Conservation (phyloP, 2,329 filamentous ascomycete species). For the Colletotrichum sp. region DNA sequence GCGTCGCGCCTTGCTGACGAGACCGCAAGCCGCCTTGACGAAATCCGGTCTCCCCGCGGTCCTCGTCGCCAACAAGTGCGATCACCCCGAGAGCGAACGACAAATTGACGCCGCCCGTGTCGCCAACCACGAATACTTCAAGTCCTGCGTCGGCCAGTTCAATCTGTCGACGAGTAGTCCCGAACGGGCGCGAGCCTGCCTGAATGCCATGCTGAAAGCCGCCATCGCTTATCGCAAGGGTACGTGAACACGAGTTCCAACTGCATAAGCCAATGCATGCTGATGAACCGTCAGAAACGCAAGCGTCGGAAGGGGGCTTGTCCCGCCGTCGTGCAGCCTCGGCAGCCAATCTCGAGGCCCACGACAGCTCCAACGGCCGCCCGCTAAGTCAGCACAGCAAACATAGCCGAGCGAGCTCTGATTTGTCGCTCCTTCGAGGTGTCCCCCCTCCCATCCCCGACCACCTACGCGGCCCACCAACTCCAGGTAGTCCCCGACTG, state of each 20-base stretch:
- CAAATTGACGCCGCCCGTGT: constrained; percentile 74
- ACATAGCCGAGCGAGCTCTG: constrained; percentile 74
- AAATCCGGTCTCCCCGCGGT: constrained; percentile 77
- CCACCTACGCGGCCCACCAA: constrained; percentile 34
- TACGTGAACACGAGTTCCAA: constrained; percentile 47
- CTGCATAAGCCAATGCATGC: constrained; percentile 1
- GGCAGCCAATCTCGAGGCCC: constrained; percentile 64
- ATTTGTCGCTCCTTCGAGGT: constrained; percentile 65
- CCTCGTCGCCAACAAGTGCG: constrained; percentile 90
- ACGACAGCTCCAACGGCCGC: constrained; percentile 53
- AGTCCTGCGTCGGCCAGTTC: constrained; percentile 74
- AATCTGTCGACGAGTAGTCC: constrained; percentile 74
- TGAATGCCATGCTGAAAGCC: constrained; percentile 76
- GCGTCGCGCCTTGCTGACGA: constrained; percentile 24
- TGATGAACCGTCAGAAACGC: constrained; percentile 18
- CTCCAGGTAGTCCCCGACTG: constrained; percentile 45
- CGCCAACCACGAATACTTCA: constrained; percentile 65
- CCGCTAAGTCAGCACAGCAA: constrained; percentile 67
- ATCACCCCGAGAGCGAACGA: constrained; percentile 72
- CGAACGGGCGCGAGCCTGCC: constrained; percentile 75
- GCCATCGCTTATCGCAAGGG: constrained; percentile 73
- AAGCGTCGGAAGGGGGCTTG: constrained; percentile 40
- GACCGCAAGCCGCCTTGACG: constrained; percentile 69
- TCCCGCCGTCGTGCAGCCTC: constrained; percentile 64
- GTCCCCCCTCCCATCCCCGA: constrained; percentile 52